Evolutionary conservation across 495 filamentous ascomycete species (phyloP).

Genomic region (Penicillium canariense): DNA sequence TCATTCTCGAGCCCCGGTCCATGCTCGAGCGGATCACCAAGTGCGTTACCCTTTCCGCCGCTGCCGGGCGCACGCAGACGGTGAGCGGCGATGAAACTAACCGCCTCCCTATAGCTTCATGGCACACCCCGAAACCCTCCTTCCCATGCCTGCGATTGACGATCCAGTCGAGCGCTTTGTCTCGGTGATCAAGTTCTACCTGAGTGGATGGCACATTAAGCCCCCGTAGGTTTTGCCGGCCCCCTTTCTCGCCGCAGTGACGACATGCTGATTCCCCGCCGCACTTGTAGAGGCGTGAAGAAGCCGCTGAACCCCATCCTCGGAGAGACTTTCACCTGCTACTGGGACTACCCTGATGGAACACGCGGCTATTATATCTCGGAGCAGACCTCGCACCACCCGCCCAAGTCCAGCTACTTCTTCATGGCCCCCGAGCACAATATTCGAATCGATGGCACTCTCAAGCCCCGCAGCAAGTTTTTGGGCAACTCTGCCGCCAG

Average conservation of each 20-base stretch:
- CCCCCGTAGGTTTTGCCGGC: constrained; percentile 67
- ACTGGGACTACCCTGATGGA: constrained; percentile 88
- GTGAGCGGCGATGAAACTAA: neutral
- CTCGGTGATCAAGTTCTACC: constrained; percentile 93
- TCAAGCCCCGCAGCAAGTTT: constrained; percentile 97
- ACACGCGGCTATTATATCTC: constrained; percentile 92
- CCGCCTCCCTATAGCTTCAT: constrained; percentile 72
- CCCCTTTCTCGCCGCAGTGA: constrained; percentile 4
- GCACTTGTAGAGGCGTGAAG: constrained; percentile 76
- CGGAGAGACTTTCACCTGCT: constrained; percentile 91
- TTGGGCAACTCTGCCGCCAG: constrained; percentile 96
- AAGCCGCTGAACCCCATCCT: constrained; percentile 97
- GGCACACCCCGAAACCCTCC: constrained; percentile 95
- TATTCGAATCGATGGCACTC: constrained; percentile 91
- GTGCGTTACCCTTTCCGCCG: constrained; percentile 44
- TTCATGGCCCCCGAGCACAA: constrained; percentile 96
- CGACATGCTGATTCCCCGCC: constrained; percentile 1
- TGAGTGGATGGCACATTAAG: constrained; percentile 99
- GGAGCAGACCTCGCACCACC: constrained; percentile 95
- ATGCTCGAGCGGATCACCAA: constrained; percentile 99
- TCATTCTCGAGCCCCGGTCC: constrained; percentile 94
- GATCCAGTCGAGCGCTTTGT: constrained; percentile 91
- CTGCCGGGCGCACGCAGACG: neutral
- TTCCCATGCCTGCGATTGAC: constrained; percentile 81
- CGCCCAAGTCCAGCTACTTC: constrained; percentile 98